Base-by-base conservation (phyloP, 225 moss, liverwort and hornwort genomes). In the Pleurozium schreberi region DNA sequence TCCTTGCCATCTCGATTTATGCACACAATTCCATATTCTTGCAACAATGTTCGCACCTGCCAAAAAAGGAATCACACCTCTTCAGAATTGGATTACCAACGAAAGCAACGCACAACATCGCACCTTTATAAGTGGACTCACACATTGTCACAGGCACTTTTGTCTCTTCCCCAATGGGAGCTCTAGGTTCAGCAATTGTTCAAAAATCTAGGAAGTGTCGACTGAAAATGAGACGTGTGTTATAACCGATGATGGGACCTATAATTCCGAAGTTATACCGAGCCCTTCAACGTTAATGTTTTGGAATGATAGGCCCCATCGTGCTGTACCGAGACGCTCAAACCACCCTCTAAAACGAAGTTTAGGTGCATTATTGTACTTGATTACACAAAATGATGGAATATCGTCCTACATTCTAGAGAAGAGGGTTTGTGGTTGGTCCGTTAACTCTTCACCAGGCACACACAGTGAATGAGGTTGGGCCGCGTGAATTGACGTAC, bases 11-110 rank as follows among this genome's bases (percentile, higher is more conserved):
- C 91, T 84, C 97, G 92, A 85, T 95, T 89, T 84, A 99, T 93
- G 91, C 98, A 99, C 75, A 99, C 92, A 82, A 97, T 91, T 77
- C 98, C 98, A 91, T 96, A 93, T 61, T 97, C 97, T 84, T 96
- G 96, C 87, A 95, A 93, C 83, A 99, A 88, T 68, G 94, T 84
- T 91, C 94, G 96, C 67, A 96, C 93, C 98, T 99, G 93, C 86
- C 86, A 91, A 25, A 64, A 55, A 86, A 55, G 16, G 52, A 59
- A 88, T n/a, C 19, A 69, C 34, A 73, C 60, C 68, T 75, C 82
- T 77, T 42, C 66, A 74, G 10, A 80, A 47, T 63, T 71, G 28
- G 12, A 60, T 60, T 61, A 43, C 55, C 40, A 47, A 67, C 14
- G 3, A 21, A 86, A 86, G 76, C 65, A 69, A 60, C 82, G 76